Percentiles rank a stretch among this genome's conserved stretches.
These are phyloP conservation scores for Dryas alaskensis DNA, from an alignment of 306 rosid species.

Conservation along the genomic window DNA sequence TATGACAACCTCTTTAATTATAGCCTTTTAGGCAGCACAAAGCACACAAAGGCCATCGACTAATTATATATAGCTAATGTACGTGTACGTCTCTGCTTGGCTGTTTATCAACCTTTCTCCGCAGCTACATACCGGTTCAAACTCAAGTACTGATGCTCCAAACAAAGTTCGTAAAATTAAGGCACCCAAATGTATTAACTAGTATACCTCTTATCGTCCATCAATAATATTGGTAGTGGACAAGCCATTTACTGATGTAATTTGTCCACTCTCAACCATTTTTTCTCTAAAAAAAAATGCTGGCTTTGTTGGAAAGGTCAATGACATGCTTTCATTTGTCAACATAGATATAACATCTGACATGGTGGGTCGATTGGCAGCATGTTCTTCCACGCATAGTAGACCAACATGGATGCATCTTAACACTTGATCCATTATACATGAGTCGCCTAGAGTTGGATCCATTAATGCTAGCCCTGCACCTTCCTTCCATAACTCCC, in stretches of 20 bases:
- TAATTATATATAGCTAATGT: no score
- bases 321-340: slow-evolving; percentile 13
- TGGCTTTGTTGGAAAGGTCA: slow-evolving; percentile 14
- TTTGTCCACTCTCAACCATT: not conserved
- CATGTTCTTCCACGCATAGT: not conserved
- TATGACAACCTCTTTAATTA: no score
- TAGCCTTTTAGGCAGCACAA: no score
- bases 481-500: slow-evolving; percentile 17
- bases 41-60: no score
- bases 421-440: slow-evolving; percentile 9
- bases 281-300: not conserved
- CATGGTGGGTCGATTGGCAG: slow-evolving; percentile 9
- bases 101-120: no score
- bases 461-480: slow-evolving; percentile 7
- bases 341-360: slow-evolving; percentile 14
- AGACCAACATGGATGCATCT: slow-evolving; percentile 20
- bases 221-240: not conserved
- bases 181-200: no score
- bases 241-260: not conserved
- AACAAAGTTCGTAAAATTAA: no score
- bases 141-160: no score
- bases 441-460: slow-evolving; percentile 13
- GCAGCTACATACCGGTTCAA: no score
- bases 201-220: no score
- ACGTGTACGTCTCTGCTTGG: no score